These are phyloP conservation scores for Ciborinia camelliae DNA, from an alignment of 2,329 filamentous ascomycete genomes.

Conservation along the genomic window DNA sequence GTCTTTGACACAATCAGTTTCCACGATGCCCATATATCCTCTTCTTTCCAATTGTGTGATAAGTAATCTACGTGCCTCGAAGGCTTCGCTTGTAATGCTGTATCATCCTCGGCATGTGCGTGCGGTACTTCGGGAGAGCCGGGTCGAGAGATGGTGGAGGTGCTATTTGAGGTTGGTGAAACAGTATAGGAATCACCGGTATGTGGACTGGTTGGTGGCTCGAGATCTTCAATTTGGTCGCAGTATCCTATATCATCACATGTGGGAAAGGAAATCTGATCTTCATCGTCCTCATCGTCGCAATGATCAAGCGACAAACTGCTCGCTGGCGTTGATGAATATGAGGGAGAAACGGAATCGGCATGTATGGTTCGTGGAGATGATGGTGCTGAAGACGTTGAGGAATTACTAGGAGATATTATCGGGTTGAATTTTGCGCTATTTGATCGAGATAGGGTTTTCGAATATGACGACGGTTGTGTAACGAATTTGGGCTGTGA, in stretches of 20 bases:
- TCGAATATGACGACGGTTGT: constrained; percentile 48
- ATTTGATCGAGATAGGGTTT: constrained; percentile 46
- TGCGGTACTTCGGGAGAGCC: constrained; percentile 24
- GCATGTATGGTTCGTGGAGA: constrained; percentile 52
- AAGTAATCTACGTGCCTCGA: constrained; percentile 89
- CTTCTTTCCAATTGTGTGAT: constrained; percentile 89
- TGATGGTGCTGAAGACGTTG: constrained; percentile 52
- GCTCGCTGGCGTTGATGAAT: constrained; percentile 60
- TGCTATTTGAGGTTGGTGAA: constrained; percentile 60
- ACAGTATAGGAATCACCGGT: constrained; percentile 54
- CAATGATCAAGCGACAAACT: constrained; percentile 74
- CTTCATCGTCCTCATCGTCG: constrained; percentile 28
- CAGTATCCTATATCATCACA: constrained; percentile 37
- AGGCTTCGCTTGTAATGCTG: constrained; percentile 43
- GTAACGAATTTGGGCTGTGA: constrained; percentile 56
- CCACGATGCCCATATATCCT: constrained; percentile 98
- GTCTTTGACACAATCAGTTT: constrained; percentile 77
- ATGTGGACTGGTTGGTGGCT: constrained; percentile 49
- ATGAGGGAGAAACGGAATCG: constrained; percentile 54
- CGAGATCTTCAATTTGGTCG: constrained; percentile 42
- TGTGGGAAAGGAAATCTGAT: constrained; percentile 40
- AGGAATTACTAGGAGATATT: constrained; percentile 31
- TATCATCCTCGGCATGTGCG: constrained; percentile 48
- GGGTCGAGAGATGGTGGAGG: constrained; percentile 48
- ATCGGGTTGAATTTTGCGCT: constrained; percentile 31